phyloP scores from a whole-genome alignment of 345 rosid species.

The Pugionium cornutum region DNA sequence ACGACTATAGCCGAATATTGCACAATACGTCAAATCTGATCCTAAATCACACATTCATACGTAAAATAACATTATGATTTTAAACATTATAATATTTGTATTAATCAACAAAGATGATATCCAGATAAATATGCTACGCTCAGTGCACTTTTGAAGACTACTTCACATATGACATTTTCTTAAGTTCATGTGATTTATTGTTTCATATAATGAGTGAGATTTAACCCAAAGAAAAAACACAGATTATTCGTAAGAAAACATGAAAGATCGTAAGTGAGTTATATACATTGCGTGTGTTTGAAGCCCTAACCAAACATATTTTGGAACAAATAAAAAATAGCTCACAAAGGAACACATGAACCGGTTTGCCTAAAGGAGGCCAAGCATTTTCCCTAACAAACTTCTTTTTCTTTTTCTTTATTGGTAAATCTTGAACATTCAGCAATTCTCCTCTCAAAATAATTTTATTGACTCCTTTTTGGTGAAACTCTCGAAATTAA shows the following conservation, averaged over 20 bases:
- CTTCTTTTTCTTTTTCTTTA: conserved; percentile 4
- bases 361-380: conserved; percentile 29
- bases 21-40: too few relatives aligned
- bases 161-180: neutral
- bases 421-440: conserved; percentile 39
- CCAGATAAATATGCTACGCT: neutral
- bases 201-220: neutral
- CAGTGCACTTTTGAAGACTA: neutral
- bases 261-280: neutral
- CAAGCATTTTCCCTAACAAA: conserved; percentile 34
- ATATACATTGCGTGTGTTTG: conserved; percentile 32
- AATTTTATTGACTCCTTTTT: conserved; percentile 29
- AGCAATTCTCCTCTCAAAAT: conserved; percentile 23
- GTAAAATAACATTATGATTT: too few relatives aligned
- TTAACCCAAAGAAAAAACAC: neutral
- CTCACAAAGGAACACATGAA: conserved; percentile 26
- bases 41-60: too few relatives aligned
- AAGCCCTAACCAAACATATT: conserved; percentile 13
- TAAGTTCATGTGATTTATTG: neutral
- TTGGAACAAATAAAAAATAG: conserved; percentile 15
- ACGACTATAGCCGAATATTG: too few relatives aligned
- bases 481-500: conserved; percentile 27
- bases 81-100: neutral
- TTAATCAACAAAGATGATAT: neutral
- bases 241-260: neutral